Evolutionary conservation across 345 rosid genomes (phyloP).

Genomic region (Melastoma malabathricum): DNA sequence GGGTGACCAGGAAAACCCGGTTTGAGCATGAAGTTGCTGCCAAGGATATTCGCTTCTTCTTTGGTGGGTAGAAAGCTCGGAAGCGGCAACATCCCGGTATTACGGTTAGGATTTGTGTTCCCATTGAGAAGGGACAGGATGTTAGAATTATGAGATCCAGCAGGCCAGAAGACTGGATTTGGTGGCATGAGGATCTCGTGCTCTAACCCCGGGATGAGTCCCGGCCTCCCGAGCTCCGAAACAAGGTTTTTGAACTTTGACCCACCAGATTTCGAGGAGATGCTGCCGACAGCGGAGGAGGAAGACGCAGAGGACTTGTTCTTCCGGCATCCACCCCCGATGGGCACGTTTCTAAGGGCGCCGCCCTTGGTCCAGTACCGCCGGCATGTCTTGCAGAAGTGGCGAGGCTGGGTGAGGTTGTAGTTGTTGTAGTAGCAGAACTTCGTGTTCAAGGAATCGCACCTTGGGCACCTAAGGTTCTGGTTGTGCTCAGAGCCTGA

Average conservation of each 20-base stretch:
- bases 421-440: constrained; percentile 79
- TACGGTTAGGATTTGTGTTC: constrained; percentile 32
- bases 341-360: constrained; percentile 56
- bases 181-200: constrained; percentile 21
- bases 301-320: constrained; percentile 30
- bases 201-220: constrained; percentile 25
- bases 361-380: constrained; percentile 84
- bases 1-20: constrained; percentile 14
- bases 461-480: constrained; percentile 54
- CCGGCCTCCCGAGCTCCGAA: constrained; percentile 37
- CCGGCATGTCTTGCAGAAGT: constrained; percentile 83
- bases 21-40: constrained; percentile 24
- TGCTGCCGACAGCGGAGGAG: constrained; percentile 10
- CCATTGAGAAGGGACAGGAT: constrained; percentile 38
- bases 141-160: constrained; percentile 34
- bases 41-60: constrained; percentile 32
- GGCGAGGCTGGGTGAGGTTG: constrained; percentile 76
- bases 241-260: constrained; percentile 28
- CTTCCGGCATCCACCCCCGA: constrained; percentile 69
- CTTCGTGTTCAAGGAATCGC: constrained; percentile 66
- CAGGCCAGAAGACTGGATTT: constrained; percentile 32
- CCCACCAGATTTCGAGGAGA: constrained; percentile 16
- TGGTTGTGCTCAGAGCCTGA: constrained; percentile 15
- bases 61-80: constrained; percentile 16
- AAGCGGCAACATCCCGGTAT: constrained; percentile 1